These are phyloP conservation scores for Syncephalastrum sp. DNA, from an alignment of 371 early-diverging fungal genomes.

Conservation along the genomic window DNA sequence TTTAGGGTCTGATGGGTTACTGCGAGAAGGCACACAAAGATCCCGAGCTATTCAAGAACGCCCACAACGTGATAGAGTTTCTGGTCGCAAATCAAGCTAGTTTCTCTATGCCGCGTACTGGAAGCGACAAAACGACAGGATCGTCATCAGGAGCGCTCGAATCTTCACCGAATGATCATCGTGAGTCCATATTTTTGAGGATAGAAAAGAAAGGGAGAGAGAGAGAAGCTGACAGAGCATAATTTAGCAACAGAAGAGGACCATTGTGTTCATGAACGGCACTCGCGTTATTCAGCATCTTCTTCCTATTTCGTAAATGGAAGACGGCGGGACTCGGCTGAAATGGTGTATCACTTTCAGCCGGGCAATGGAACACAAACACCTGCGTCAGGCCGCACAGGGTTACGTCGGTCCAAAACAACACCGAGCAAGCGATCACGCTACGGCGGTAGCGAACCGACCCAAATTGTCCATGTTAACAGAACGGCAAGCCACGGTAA, in stretches of 20 bases:
- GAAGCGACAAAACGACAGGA: constrained; percentile 2
- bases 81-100: constrained; percentile 48
- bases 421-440: constrained; percentile 18
- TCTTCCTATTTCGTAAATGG: no score
- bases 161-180: no score
- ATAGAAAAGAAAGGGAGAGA: no score
- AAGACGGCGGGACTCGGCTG: no score
- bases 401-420: constrained; percentile 24
- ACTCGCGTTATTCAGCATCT: constrained; percentile 1
- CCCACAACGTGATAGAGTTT: constrained; percentile 49
- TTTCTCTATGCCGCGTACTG: constrained; percentile 29
- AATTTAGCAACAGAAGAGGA: no score
- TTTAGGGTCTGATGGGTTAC: no score
- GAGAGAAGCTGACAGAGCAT: no score
- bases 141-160: neutral
- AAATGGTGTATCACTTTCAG: no score
- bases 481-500: constrained; percentile 33
- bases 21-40: constrained; percentile 18
- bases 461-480: constrained; percentile 28
- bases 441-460: constrained; percentile 18
- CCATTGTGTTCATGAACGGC: no score
- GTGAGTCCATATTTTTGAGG: no score
- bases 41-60: constrained; percentile 52
- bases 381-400: constrained; percentile 2
- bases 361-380: constrained; percentile 1